Percentiles rank a stretch among this genome's conserved stretches.
Evolutionary conservation across 1,284 basidiomycete species (phyloP).

Genomic region (Leccinum pachyderme): DNA sequence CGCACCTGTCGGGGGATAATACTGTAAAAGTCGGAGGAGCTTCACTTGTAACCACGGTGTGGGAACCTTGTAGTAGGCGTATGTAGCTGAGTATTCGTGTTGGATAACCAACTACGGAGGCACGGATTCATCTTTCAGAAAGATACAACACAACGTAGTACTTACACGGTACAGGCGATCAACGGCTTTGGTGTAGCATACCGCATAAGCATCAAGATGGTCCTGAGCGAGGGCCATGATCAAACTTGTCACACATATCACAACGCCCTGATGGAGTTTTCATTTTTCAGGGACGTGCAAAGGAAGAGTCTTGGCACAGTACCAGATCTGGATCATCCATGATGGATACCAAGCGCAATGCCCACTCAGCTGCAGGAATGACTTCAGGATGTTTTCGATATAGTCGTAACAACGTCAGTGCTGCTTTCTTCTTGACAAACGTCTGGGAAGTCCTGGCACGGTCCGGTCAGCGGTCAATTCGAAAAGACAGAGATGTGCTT

Average conservation of each 20-base stretch:
- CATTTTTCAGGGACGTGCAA: conserved; percentile 12
- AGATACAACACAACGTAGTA: conserved; percentile 6
- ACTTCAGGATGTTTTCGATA: conserved; percentile 97
- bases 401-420: conserved; percentile 86
- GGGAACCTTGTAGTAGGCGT: conserved; percentile 97
- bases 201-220: conserved; percentile 83
- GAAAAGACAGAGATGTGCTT: conserved; percentile 38
- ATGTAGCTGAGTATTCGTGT: conserved; percentile 84
- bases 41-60: conserved; percentile 99
- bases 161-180: conserved; percentile 83
- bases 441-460: conserved; percentile 79
- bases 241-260: conserved; percentile 89
- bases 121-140: conserved; percentile 18
- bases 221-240: conserved; percentile 97
- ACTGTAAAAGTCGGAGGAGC: conserved; percentile 89
- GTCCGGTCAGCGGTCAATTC: conserved; percentile 5
- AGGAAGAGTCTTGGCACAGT: conserved; percentile 17
- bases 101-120: conserved; percentile 79
- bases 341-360: conserved; percentile 87
- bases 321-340: conserved; percentile 94
- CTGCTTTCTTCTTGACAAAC: conserved; percentile 99
- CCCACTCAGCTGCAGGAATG: conserved; percentile 94
- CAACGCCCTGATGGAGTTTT: conserved; percentile 70
- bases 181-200: conserved; percentile 94
- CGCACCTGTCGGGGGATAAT: conserved; percentile 90